phyloP scores from a whole-genome alignment of 495 filamentous ascomycete species.

The Hypoxylon lienhwacheense region DNA sequence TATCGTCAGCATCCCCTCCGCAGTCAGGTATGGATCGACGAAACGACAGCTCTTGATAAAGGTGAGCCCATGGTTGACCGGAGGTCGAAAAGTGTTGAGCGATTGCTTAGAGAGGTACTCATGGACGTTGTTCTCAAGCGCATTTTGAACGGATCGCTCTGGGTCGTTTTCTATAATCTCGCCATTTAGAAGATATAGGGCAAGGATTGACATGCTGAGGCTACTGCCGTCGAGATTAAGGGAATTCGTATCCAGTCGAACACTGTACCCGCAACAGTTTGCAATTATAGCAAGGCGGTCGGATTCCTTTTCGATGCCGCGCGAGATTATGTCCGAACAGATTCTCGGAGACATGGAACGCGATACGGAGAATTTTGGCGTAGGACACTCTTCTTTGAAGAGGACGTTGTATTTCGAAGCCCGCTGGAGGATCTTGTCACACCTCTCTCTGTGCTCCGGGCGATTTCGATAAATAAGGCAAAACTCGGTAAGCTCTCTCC shows the following conservation, averaged over 20 bases:
- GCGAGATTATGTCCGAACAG: slow-evolving; percentile 29
- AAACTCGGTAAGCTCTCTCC: slow-evolving; percentile 31
- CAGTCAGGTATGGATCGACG: slow-evolving; percentile 28
- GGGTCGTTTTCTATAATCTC: slow-evolving; percentile 41
- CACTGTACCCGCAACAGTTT: slow-evolving; percentile 37
- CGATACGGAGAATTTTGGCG: slow-evolving; percentile 12
- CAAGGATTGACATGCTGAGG: slow-evolving; percentile 39
- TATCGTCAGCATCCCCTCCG: slow-evolving; percentile 26
- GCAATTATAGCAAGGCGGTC: slow-evolving; percentile 38
- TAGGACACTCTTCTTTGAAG: slow-evolving; percentile 22
- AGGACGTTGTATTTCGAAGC: slow-evolving; percentile 38
- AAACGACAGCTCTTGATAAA: slow-evolving; percentile 44
- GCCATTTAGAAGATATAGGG: slow-evolving; percentile 41
- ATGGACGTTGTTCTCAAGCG: slow-evolving; percentile 29
- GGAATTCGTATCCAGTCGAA: slow-evolving; percentile 32
- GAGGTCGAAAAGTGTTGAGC: slow-evolving; percentile 34
- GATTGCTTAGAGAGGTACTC: slow-evolving; percentile 34
- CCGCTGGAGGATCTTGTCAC: slow-evolving; percentile 31
- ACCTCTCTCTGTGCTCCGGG: slow-evolving; percentile 16
- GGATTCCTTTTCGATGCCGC: slow-evolving; percentile 32
- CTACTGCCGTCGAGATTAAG: slow-evolving; percentile 31
- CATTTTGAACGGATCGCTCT: not conserved
- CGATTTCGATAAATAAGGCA: slow-evolving; percentile 34
- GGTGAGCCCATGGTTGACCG: slow-evolving; percentile 31
- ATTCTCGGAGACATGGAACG: slow-evolving; percentile 40